Conservation (phyloP, 306 rosid genomes). For the Cucurbita pepo region DNA sequence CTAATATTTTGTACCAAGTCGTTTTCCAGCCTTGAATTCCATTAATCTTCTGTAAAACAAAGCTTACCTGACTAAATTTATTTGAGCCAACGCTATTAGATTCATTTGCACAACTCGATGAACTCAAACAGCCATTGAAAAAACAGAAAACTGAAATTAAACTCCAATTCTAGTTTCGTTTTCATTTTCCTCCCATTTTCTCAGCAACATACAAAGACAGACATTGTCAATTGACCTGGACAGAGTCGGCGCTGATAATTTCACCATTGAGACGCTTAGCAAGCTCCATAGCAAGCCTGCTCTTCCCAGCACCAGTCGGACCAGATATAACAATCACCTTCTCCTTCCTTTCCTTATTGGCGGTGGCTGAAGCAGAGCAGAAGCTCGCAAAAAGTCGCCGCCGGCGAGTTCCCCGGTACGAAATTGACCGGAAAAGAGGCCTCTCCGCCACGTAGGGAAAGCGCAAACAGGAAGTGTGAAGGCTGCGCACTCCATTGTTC, state of each 20-base stretch:
- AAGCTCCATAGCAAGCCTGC: slow-evolving; percentile 69
- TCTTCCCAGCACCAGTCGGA: slow-evolving; percentile 87
- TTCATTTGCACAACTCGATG: background rate
- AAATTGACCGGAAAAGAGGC: slow-evolving; percentile 11
- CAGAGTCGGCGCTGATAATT: slow-evolving; percentile 87
- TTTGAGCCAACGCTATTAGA: background rate
- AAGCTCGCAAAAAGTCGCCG: slow-evolving; percentile 23
- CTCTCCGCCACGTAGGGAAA: slow-evolving; percentile 16
- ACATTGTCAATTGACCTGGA: slow-evolving; percentile 38
- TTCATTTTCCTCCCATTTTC: slow-evolving; percentile 1
- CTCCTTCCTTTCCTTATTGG: slow-evolving; percentile 28
- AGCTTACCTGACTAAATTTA: background rate
- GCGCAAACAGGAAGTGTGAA: slow-evolving; percentile 31
- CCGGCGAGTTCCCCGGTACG: slow-evolving; percentile 10
- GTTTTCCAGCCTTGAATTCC: background rate
- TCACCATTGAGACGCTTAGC: slow-evolving; percentile 82
- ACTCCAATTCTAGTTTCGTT: background rate
- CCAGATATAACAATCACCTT: slow-evolving; percentile 77
- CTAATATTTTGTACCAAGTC: background rate
- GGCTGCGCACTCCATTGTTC: slow-evolving; percentile 21
- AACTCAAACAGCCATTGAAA: background rate
- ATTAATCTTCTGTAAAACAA: background rate
- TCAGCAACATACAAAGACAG: background rate
- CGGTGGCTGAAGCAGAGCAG: slow-evolving; percentile 17
- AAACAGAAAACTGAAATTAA: background rate